Conservation (phyloP, 2,329 filamentous ascomycete species). For the Ceratocystis destructans region DNA sequence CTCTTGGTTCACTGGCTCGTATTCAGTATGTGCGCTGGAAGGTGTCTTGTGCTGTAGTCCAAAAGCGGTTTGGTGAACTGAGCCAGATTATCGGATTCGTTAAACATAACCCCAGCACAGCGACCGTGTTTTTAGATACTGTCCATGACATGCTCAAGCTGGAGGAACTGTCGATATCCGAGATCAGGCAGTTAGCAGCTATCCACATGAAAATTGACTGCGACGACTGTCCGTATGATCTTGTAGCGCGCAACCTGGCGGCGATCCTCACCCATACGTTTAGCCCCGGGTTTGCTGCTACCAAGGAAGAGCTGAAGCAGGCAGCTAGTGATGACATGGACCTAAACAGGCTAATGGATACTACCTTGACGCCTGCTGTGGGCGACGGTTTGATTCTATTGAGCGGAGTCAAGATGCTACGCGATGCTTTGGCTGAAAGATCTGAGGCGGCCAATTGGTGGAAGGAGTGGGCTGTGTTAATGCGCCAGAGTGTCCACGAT, state of each 20-base stretch:
- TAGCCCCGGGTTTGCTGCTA: conserved; percentile 11
- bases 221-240: conserved; percentile 14
- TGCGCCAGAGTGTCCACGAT: conserved; percentile 35
- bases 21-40: conserved; percentile 18
- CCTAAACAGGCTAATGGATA: conserved; percentile 8
- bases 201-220: conserved; percentile 6
- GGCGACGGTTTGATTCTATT: conserved; percentile 15
- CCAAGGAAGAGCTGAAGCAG: conserved; percentile 4
- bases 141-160: conserved; percentile 10
- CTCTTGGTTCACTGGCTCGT: conserved; percentile 13
- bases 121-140: conserved; percentile 11
- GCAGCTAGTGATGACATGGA: conserved; percentile 8
- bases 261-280: conserved; percentile 17
- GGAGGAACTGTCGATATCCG: conserved; percentile 10
- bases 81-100: background rate
- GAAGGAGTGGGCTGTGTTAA: conserved; percentile 36
- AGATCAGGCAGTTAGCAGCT: conserved; percentile 9
- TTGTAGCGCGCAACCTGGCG: conserved; percentile 14
- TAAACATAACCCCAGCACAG: conserved; percentile 12
- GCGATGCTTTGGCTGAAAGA: conserved; percentile 9
- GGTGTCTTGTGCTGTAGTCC: conserved; percentile 8
- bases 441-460: conserved; percentile 19
- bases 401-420: conserved; percentile 17
- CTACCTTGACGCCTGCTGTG: conserved; percentile 12
- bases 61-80: conserved; percentile 5